These are phyloP conservation scores for Annulohypoxylon moriforme DNA, from an alignment of 495 filamentous ascomycete genomes.

Conservation along the genomic window DNA sequence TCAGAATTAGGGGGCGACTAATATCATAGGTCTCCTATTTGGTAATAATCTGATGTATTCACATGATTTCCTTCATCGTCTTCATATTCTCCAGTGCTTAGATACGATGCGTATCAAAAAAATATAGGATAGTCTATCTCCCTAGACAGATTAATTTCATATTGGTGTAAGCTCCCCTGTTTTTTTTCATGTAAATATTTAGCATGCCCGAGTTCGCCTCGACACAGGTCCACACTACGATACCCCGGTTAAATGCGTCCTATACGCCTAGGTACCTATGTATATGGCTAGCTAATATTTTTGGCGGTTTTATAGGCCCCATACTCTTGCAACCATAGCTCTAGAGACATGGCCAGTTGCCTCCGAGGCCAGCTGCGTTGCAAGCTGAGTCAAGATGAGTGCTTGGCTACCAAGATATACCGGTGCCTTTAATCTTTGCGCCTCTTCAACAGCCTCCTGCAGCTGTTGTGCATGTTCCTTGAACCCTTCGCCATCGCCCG, in stretches of 20 bases:
- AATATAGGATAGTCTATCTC: background rate
- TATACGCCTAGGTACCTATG: no score
- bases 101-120: background rate
- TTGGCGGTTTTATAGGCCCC: slow-evolving; percentile 40
- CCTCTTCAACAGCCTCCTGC: slow-evolving; percentile 62
- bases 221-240: background rate
- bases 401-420: slow-evolving; percentile 55
- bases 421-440: slow-evolving; percentile 56
- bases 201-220: background rate
- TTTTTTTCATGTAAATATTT: no score
- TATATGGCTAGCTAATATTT: background rate
- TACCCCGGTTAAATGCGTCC: no score
- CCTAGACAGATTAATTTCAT: background rate
- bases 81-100: background rate
- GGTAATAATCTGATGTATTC: slow-evolving; percentile 18
- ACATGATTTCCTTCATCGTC: slow-evolving; percentile 2
- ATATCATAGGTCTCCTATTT: slow-evolving; percentile 31
- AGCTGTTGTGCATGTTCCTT: slow-evolving; percentile 61
- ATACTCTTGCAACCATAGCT: slow-evolving; percentile 52
- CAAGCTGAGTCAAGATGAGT: slow-evolving; percentile 50
- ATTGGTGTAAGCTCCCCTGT: background rate
- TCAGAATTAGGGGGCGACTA: slow-evolving; percentile 13
- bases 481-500: slow-evolving; percentile 39
- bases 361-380: slow-evolving; percentile 31
- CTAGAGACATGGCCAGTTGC: slow-evolving; percentile 41